Evolutionary conservation across 768 basidiomycete species (phyloP), one percentile per base, ranked within the genome.

Genomic region (Mycena galopus): DNA sequence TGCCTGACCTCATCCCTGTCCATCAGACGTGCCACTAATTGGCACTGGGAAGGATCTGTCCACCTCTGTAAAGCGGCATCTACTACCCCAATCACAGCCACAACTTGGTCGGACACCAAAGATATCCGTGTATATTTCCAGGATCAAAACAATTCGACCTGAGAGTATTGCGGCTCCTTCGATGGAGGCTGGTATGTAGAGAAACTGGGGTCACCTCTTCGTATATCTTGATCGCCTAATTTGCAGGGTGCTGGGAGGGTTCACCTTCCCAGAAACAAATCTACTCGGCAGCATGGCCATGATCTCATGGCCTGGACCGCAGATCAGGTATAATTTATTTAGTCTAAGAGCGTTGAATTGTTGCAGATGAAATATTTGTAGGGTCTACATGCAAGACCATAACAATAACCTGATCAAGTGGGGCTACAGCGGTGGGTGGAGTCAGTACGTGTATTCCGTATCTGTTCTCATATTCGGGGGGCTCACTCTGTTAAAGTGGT

Each of bases 51-150:
- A 12, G 21, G 4, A 8, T 9, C 30, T 12, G 32, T 33, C 10
- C 56, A 32, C 56, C 19, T 57, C 21, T 32, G 19, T 8, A 21
- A 57, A 16, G 56, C 56, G 32, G 56, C 56, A 33, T 12, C 32
- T n/a, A 23, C 32, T 1, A 57, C 56, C 19, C 32, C 56, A 1
- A n/a, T 57, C 21, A n/a, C 56, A 9, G 56, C 56, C 2, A 57
- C 56, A 7, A 23, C 56, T 5, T 57, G 56, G 56, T 33, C 30
- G 3, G 32, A 57, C 32, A 57, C 32, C 5, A n/a, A 12, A 10
- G 21, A 57, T 57, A 57, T 57, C n/a, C 56, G 56, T 35, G 19
- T 57, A 6, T 57, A 57, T 35, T 57, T n/a, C 32, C 56, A 57
- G 25, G n/a, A 57, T 32, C 4, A 32, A 19, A 32, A 32, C 6